Conservation (phyloP, 352 stramenopile genomes). For the Pelagophyceae sp. region DNA sequence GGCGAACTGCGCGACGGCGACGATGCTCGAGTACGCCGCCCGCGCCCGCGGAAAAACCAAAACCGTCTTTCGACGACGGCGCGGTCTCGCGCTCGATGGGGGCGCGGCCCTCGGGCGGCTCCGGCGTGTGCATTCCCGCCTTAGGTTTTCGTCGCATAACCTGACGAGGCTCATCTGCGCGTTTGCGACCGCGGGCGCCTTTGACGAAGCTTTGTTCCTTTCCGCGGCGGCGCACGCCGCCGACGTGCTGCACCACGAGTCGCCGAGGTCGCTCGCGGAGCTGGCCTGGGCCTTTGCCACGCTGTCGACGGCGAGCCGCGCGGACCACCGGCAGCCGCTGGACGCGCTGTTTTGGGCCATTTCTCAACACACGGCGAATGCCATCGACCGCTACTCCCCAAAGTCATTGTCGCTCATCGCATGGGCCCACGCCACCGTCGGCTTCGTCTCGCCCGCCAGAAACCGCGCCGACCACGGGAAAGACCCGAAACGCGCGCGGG, state of each 20-base stretch:
- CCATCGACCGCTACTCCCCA: background rate
- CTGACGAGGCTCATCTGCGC: background rate
- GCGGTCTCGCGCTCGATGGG: too few species aligned
- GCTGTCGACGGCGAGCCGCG: too few species aligned
- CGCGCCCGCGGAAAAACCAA: too few species aligned
- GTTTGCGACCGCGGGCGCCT: background rate
- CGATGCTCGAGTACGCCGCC: too few species aligned
- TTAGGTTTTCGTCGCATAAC: too few species aligned
- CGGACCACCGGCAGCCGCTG: background rate
- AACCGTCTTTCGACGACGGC: too few species aligned
- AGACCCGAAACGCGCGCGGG: too few species aligned
- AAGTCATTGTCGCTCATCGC: background rate
- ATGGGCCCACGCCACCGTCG: background rate
- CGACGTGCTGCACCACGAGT: background rate
- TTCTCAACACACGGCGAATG: background rate
- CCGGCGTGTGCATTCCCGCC: too few species aligned
- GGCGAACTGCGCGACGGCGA: too few species aligned
- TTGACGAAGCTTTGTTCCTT: background rate
- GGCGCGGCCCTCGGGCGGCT: too few species aligned
- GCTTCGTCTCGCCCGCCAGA: background rate
- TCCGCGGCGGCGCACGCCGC: background rate
- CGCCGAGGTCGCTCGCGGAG: background rate
- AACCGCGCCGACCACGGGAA: too few species aligned
- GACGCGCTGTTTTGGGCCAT: background rate
- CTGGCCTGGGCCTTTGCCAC: background rate